A percentile compares a stretch with the other conserved stretches of the same genome.
Conservation (phyloP, 2,329 filamentous ascomycete genomes). For the Escovopsis sp. region DNA sequence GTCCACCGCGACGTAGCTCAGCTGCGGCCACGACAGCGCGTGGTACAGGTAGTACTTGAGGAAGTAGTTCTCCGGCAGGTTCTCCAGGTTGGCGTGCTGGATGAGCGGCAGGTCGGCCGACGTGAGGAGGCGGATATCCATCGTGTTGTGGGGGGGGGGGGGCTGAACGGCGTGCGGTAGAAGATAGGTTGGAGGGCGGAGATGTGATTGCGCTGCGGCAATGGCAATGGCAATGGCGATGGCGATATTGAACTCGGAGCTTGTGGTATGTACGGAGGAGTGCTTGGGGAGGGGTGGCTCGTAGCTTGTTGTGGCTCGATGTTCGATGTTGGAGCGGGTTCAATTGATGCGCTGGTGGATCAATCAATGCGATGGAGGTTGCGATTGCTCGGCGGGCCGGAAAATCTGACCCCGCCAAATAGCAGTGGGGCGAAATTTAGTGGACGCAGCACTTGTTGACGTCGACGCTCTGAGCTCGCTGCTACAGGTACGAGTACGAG, state of each 20-base stretch:
- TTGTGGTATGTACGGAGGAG: no score
- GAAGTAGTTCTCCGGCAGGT: slow-evolving; percentile 98
- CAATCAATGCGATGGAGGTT: no score
- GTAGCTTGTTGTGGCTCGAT: slow-evolving; percentile 1
- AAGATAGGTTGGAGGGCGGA: background rate
- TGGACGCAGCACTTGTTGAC: no score
- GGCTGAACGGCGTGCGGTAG: background rate
- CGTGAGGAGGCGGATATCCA: slow-evolving; percentile 83
- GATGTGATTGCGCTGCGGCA: no score
- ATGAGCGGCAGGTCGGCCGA: slow-evolving; percentile 78
- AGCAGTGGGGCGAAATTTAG: background rate
- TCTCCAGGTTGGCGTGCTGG: slow-evolving; percentile 97
- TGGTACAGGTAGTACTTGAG: slow-evolving; percentile 99
- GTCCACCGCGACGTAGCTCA: slow-evolving; percentile 93
- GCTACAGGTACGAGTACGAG: no score
- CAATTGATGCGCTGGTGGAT: no score
- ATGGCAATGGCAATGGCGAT: no score
- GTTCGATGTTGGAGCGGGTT: no score
- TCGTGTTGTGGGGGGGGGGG: slow-evolving; percentile 22
- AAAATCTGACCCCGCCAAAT: slow-evolving; percentile 5
- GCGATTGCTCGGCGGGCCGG: no score
- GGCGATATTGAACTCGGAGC: no score
- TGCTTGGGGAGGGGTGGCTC: no score
- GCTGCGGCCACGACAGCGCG: slow-evolving; percentile 92
- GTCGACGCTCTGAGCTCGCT: no score